These are phyloP conservation scores for Wickerhamomyces sp. DNA, from an alignment of 1,139 yeast species.

Conservation along the genomic window DNA sequence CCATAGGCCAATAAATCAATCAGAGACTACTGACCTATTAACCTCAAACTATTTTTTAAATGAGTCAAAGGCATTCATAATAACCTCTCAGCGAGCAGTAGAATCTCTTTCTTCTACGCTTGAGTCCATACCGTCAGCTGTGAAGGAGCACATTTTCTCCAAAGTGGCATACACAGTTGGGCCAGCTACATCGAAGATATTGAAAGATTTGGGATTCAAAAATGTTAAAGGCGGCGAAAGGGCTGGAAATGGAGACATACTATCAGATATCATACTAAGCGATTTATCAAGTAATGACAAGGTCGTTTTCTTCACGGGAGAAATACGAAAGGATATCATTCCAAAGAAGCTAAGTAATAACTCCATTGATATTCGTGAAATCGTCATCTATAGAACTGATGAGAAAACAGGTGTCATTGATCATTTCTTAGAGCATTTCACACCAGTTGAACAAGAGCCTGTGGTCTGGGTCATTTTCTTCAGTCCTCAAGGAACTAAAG, in stretches of 20 bases:
- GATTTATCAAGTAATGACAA: slow-evolving; percentile 30
- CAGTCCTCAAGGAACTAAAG: slow-evolving; percentile 84
- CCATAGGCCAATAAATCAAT: slow-evolving; percentile 53
- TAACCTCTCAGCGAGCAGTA: slow-evolving; percentile 92
- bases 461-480: slow-evolving; percentile 73
- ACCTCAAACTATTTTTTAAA: slow-evolving; percentile 37
- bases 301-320: slow-evolving; percentile 82
- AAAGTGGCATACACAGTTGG: slow-evolving; percentile 84
- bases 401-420: slow-evolving; percentile 42
- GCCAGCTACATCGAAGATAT: slow-evolving; percentile 74
- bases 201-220: slow-evolving; percentile 57
- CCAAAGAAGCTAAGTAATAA: slow-evolving; percentile 51
- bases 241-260: slow-evolving; percentile 76
- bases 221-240: slow-evolving; percentile 67
- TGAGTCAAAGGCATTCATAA: slow-evolving; percentile 49
- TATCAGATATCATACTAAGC: slow-evolving; percentile 59
- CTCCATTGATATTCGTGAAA: slow-evolving; percentile 53
- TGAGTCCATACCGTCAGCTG: slow-evolving; percentile 17
- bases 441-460: slow-evolving; percentile 6
- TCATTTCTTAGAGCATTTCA: slow-evolving; percentile 28
- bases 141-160: slow-evolving; percentile 28
- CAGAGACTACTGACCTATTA: slow-evolving; percentile 40
- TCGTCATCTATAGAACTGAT: slow-evolving; percentile 66
- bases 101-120: slow-evolving; percentile 61
- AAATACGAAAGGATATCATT: slow-evolving; percentile 74